These are phyloP conservation scores for Phialocephala subalpina DNA, from an alignment of 2,329 filamentous ascomycete species.

Conservation along the genomic window DNA sequence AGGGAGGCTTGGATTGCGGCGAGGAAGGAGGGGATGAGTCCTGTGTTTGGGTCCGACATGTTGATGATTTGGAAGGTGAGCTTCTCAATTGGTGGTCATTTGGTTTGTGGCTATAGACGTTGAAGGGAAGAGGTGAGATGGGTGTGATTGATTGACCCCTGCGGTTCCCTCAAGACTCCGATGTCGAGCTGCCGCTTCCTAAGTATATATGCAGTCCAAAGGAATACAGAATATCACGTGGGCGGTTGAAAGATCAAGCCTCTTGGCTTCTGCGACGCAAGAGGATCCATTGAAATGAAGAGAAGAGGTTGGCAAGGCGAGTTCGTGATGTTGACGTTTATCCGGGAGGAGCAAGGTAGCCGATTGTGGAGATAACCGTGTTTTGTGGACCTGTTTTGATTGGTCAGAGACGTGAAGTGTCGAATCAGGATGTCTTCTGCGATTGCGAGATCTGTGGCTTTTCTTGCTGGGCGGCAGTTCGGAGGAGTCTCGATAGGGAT, in stretches of 20 bases:
- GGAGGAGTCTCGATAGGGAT: background rate
- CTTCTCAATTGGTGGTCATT: background rate
- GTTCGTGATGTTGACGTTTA: slow-evolving; percentile 1
- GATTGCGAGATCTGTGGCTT: slow-evolving; percentile 9
- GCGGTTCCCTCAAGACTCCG: no score
- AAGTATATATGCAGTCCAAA: background rate
- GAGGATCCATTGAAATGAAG: slow-evolving; percentile 6
- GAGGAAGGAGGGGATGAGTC: slow-evolving; percentile 50
- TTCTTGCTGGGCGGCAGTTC: background rate
- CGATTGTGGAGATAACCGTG: background rate
- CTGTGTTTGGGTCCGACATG: slow-evolving; percentile 39
- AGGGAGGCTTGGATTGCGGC: slow-evolving; percentile 56
- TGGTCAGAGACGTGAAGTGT: background rate
- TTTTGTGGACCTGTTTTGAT: background rate
- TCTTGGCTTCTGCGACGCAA: background rate
- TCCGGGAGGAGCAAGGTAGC: background rate
- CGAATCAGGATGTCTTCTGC: background rate
- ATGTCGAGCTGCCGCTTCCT: no score
- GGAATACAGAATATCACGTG: slow-evolving; percentile 2
- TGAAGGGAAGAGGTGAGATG: background rate
- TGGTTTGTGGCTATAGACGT: background rate
- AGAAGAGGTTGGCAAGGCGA: background rate
- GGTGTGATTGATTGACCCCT: no score
- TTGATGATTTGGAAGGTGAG: background rate
- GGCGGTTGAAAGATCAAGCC: background rate